Conservation (phyloP, 306 rosid species). For the Gastrolobium villosum region DNA sequence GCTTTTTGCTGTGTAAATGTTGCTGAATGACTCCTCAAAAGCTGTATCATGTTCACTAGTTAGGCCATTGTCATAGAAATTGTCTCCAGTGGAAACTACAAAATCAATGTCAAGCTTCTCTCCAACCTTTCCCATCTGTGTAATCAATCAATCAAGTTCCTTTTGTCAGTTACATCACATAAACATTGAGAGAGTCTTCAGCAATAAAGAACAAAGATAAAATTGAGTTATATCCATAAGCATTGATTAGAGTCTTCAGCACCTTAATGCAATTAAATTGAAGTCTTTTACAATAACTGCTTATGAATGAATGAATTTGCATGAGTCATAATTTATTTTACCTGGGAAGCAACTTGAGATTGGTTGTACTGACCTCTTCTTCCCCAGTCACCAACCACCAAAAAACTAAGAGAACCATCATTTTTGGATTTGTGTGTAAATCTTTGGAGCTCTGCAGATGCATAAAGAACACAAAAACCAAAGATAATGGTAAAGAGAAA, state of each 20-base stretch:
- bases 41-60: conserved; percentile 45
- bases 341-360: conserved; percentile 65
- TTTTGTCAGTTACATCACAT: conserved; percentile 4
- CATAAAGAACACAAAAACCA: conserved; percentile 43
- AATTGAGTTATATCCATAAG: not conserved
- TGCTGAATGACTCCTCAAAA: conserved; percentile 62
- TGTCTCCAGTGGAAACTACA: conserved; percentile 68
- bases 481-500: conserved; percentile 43
- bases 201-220: not conserved
- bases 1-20: conserved; percentile 59
- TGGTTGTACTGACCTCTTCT: conserved; percentile 66
- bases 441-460: conserved; percentile 57
- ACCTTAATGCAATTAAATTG: not conserved
- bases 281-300: not conserved
- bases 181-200: not conserved
- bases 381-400: conserved; percentile 74
- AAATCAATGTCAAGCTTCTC: conserved; percentile 65
- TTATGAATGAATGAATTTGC: not conserved
- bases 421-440: conserved; percentile 50
- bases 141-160: not conserved
- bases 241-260: not conserved
- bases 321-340: not conserved
- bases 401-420: conserved; percentile 61
- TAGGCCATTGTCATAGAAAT: conserved; percentile 69
- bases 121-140: conserved; percentile 63